Evolutionary conservation across 441 rosid genomes (phyloP).

Genomic region (Gossypium davidsonii): DNA sequence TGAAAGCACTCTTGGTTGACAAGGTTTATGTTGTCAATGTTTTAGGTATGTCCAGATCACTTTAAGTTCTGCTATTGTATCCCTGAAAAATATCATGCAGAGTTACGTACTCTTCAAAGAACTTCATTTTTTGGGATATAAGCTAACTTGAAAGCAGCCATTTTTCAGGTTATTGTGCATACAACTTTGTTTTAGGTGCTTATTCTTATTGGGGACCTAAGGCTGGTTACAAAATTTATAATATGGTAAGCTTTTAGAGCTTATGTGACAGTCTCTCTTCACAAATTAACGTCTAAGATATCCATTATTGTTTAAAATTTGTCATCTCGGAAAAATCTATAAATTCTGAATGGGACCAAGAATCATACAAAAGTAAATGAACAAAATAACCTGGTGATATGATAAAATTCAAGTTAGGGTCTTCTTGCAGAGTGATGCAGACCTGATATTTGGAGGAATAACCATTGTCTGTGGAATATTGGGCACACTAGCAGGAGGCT

Average conservation of each 20-base stretch:
- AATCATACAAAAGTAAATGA: background rate
- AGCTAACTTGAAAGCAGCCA: background rate
- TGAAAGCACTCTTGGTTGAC: constrained; percentile 57
- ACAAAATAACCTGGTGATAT: background rate
- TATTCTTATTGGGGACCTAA: constrained; percentile 98
- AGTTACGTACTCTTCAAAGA: background rate
- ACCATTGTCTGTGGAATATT: constrained; percentile 76
- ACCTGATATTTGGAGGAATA: constrained; percentile 83
- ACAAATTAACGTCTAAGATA: background rate
- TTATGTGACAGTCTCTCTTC: background rate
- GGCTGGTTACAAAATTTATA: constrained; percentile 81
- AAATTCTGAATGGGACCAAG: background rate
- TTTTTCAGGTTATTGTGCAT: constrained; percentile 65
- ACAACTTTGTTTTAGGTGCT: constrained; percentile 90
- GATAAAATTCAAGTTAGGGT: constrained; percentile 16
- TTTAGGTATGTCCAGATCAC: constrained; percentile 47
- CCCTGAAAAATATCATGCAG: background rate
- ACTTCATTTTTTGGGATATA: background rate
- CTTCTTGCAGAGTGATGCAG: constrained; percentile 61
- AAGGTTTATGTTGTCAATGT: constrained; percentile 74
- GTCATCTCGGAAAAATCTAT: background rate
- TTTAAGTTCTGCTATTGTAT: background rate
- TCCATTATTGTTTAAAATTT: background rate
- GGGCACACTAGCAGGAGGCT: constrained; percentile 84
- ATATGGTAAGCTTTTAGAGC: constrained; percentile 16